Evolutionary conservation across 1,284 basidiomycete species (phyloP).

Genomic region (Hymenochaete sp.): DNA sequence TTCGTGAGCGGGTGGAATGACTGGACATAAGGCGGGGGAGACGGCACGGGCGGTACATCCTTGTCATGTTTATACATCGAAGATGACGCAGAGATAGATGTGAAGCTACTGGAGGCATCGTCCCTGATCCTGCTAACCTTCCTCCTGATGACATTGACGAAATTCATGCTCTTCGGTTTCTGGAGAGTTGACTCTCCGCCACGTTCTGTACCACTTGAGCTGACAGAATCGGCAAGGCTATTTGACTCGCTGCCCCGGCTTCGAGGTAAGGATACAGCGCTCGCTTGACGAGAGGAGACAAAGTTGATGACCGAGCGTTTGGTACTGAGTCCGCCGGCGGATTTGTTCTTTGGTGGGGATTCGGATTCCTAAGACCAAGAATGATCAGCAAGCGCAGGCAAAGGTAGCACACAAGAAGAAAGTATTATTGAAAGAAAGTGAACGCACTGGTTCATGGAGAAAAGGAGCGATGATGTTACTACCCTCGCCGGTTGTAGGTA

Average conservation of each 20-base stretch:
- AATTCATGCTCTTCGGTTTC: slow-evolving; percentile 28
- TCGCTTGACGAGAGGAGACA: slow-evolving; percentile 25
- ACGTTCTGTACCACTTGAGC: slow-evolving; percentile 24
- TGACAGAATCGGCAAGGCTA: slow-evolving; percentile 28
- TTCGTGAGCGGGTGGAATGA: slow-evolving; percentile 13
- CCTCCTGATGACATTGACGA: slow-evolving; percentile 27
- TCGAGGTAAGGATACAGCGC: slow-evolving; percentile 27
- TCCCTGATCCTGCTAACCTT: slow-evolving; percentile 26
- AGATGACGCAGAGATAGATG: too few relatives aligned
- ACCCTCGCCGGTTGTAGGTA: slow-evolving; percentile 19
- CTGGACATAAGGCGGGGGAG: slow-evolving; percentile 22
- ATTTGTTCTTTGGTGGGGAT: slow-evolving; percentile 19
- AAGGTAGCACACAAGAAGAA: not conserved
- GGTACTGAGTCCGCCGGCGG: slow-evolving; percentile 25
- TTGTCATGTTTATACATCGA: too few relatives aligned
- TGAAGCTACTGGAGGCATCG: too few relatives aligned
- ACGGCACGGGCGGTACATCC: slow-evolving; percentile 23
- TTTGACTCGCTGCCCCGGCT: slow-evolving; percentile 34
- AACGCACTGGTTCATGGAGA: slow-evolving; percentile 19
- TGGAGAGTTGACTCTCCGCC: slow-evolving; percentile 24
- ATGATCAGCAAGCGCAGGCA: too few relatives aligned
- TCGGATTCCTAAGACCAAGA: too few relatives aligned
- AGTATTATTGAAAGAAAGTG: not conserved
- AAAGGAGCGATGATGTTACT: slow-evolving; percentile 20
- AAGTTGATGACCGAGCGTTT: slow-evolving; percentile 37